These are phyloP conservation scores for Alloteropsis semialata DNA, from an alignment of 176 grass and related monocot genomes.

Conservation along the genomic window DNA sequence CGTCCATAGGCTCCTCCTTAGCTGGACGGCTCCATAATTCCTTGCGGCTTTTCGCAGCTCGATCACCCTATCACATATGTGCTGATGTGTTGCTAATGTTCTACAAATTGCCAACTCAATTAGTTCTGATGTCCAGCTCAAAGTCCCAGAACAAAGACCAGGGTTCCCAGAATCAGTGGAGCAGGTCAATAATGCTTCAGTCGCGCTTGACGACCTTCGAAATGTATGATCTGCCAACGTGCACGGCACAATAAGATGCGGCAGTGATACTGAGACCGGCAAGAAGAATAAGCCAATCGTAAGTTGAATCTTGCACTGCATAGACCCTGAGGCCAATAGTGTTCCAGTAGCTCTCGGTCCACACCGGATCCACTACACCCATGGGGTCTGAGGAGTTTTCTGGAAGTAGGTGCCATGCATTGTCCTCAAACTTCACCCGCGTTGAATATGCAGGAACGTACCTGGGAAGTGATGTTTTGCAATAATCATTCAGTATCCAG, in stretches of 20 bases:
- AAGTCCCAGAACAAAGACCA: neutral
- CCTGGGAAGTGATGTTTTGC: slow-evolving; percentile 38
- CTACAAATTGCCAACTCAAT: neutral
- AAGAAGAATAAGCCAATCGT: slow-evolving; percentile 63
- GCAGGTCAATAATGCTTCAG: slow-evolving; percentile 27
- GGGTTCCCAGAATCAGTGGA: slow-evolving; percentile 2
- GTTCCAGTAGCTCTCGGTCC: slow-evolving; percentile 97
- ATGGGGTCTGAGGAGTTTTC: slow-evolving; percentile 58
- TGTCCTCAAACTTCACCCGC: slow-evolving; percentile 64
- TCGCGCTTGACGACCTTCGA: slow-evolving; percentile 72
- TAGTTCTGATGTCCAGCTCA: neutral
- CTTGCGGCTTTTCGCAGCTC: neutral
- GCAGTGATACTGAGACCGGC: slow-evolving; percentile 51
- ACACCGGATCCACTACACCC: slow-evolving; percentile 67
- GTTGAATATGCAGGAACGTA: slow-evolving; percentile 95
- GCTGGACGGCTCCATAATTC: slow-evolving; percentile 14
- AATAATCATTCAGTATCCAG: slow-evolving; percentile 21
- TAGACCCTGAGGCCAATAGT: slow-evolving; percentile 86
- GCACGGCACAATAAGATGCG: slow-evolving; percentile 52
- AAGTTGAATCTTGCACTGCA: slow-evolving; percentile 58
- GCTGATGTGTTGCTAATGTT: neutral
- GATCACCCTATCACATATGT: neutral
- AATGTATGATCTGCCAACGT: slow-evolving; percentile 52
- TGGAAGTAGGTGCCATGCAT: slow-evolving; percentile 64
- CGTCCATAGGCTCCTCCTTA: neutral